Evolutionary conservation across 257 asterid genomes (phyloP).

Genomic region (Solanum sitiens): DNA sequence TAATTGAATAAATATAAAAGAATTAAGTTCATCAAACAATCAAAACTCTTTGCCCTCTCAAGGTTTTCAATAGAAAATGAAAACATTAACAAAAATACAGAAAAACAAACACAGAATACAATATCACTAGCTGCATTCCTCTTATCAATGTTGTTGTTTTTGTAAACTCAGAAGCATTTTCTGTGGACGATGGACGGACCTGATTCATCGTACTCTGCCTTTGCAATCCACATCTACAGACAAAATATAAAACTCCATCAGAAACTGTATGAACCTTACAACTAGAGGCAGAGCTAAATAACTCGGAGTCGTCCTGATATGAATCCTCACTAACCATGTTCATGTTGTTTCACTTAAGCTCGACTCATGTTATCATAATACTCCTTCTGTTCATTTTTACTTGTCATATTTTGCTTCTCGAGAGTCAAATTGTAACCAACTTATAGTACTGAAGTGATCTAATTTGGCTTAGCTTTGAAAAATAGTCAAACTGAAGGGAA

Average conservation of each 20-base stretch:
- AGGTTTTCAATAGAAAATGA: conserved; percentile 18
- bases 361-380: neutral
- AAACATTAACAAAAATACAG: conserved; percentile 10
- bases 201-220: conserved; percentile 32
- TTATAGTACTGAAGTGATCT: neutral
- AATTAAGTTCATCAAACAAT: conserved; percentile 28
- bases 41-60: conserved; percentile 21
- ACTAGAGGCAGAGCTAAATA: neutral
- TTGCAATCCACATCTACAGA: conserved; percentile 36
- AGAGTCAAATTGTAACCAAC: neutral
- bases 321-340: neutral
- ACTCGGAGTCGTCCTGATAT: neutral
- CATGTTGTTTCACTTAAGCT: neutral
- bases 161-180: conserved; percentile 36
- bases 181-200: conserved; percentile 45
- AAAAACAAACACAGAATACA: conserved; percentile 20
- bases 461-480: neutral
- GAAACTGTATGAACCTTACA: neutral
- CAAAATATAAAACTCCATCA: neutral
- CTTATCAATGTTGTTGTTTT: neutral
- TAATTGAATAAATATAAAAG: conserved; percentile 24
- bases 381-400: neutral
- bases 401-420: neutral
- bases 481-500: neutral
- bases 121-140: conserved; percentile 11